Evolutionary conservation across 2,329 filamentous ascomycete genomes (phyloP).

Genomic region (Arthrobotrys entomopaga): DNA sequence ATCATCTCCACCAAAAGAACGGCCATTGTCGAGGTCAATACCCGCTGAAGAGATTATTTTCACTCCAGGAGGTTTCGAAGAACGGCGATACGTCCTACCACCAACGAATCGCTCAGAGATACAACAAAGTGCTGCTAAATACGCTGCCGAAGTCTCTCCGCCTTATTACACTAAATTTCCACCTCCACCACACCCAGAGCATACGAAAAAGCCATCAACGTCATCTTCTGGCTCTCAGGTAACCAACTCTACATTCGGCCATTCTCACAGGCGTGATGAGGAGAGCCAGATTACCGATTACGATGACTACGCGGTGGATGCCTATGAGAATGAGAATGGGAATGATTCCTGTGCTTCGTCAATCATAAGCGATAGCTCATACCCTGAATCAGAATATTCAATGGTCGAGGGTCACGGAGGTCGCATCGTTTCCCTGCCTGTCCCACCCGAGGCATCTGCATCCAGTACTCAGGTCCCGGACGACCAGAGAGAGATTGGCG

Average conservation of each 20-base stretch:
- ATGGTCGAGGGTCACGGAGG: background rate
- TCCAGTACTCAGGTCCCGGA: background rate
- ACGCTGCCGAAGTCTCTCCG: constrained; percentile 3
- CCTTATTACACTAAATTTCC: constrained; percentile 26
- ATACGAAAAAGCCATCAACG: constrained; percentile 43
- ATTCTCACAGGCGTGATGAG: background rate
- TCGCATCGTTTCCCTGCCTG: constrained; percentile 15
- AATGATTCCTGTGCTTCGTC: constrained; percentile 41
- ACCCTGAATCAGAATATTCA: constrained; percentile 15
- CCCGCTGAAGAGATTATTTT: constrained; percentile 31
- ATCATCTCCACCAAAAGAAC: background rate
- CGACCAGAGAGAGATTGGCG: background rate
- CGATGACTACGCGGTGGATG: constrained; percentile 41
- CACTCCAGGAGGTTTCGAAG: constrained; percentile 30
- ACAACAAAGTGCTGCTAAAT: constrained; percentile 7
- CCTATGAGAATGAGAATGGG: constrained; percentile 9
- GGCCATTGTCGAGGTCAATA: constrained; percentile 19
- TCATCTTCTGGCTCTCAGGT: constrained; percentile 39
- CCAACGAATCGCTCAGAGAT: constrained; percentile 11
- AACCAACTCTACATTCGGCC: constrained; percentile 37
- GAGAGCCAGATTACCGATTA: constrained; percentile 42
- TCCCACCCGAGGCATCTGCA: background rate
- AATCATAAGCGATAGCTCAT: constrained; percentile 30
- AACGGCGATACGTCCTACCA: constrained; percentile 34
- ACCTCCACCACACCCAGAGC: constrained; percentile 26